phyloP scores from a whole-genome alignment of 225 moss, liverwort and hornwort genomes.

The Pleurozium schreberi region DNA sequence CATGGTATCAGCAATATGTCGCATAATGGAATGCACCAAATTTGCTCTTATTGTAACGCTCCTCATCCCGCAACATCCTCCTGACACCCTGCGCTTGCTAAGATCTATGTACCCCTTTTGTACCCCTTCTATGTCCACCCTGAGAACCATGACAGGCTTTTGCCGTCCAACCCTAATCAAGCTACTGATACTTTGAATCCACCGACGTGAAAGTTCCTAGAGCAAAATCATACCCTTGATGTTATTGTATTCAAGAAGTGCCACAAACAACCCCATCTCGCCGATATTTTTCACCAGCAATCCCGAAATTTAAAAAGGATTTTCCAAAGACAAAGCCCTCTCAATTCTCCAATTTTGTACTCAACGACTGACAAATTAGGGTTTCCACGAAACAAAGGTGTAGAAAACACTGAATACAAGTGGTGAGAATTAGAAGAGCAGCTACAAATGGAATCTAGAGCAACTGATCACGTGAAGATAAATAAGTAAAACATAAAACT shows the following conservation, averaged over 20 bases:
- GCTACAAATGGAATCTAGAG: background rate
- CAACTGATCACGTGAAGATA: background rate
- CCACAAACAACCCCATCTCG: conserved; percentile 96
- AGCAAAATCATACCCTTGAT: conserved; percentile 97
- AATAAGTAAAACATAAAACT: background rate
- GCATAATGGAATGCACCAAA: conserved; percentile 95
- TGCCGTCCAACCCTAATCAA: conserved; percentile 95
- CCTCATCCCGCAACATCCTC: conserved; percentile 87
- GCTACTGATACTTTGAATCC: conserved; percentile 96
- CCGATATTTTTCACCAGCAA: conserved; percentile 89
- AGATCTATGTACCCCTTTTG: conserved; percentile 97
- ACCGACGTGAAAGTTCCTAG: conserved; percentile 80
- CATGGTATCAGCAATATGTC: conserved; percentile 93
- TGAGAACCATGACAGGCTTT: conserved; percentile 92
- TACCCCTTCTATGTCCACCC: conserved; percentile 94
- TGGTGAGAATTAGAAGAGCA: background rate
- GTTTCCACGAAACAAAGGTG: background rate
- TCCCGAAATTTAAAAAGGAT: background rate
- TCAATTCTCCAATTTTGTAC: background rate
- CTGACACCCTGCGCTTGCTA: conserved; percentile 89
- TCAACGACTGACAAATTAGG: background rate
- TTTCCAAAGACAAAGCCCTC: background rate
- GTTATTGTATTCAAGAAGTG: conserved; percentile 86
- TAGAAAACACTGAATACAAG: background rate
- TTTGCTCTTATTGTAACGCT: conserved; percentile 96